Percentiles rank a stretch among this genome's conserved stretches.
These are phyloP conservation scores for Fraxinus nigra DNA, from an alignment of 305 asterid genomes.

Conservation along the genomic window DNA sequence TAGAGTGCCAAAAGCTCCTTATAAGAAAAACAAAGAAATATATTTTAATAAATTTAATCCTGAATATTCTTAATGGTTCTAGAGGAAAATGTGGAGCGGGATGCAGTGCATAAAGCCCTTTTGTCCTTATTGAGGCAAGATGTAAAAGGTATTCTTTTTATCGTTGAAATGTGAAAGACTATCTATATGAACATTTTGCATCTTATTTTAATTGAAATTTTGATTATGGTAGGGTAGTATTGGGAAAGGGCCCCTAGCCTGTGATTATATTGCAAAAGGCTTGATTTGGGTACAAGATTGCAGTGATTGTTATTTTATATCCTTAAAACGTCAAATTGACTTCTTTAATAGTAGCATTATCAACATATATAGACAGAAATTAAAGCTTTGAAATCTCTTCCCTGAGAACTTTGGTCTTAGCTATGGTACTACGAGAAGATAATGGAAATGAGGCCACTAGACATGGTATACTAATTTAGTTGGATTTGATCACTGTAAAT, in stretches of 20 bases:
- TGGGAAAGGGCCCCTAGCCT: neutral
- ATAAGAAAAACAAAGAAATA: neutral
- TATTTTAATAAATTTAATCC: neutral
- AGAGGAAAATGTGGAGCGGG: slow-evolving; percentile 98
- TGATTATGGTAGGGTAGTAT: slow-evolving; percentile 9
- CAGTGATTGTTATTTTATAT: neutral
- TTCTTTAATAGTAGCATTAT: neutral
- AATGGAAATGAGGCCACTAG: neutral
- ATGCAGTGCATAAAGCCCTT: slow-evolving; percentile 91
- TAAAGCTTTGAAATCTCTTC: neutral
- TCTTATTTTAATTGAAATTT: slow-evolving; percentile 21
- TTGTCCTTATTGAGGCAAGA: slow-evolving; percentile 90
- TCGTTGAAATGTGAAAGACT: slow-evolving; percentile 16
- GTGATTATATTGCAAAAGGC: neutral
- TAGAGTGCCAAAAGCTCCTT: slow-evolving; percentile 11
- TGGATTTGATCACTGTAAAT: slow-evolving; percentile 5
- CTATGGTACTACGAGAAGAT: neutral
- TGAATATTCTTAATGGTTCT: slow-evolving; percentile 19
- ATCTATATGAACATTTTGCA: slow-evolving; percentile 3
- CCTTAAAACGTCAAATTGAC: neutral
- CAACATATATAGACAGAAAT: neutral
- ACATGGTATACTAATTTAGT: neutral
- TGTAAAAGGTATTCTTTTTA: slow-evolving; percentile 57
- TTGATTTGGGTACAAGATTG: neutral
- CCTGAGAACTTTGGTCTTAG: neutral